Evolutionary conservation across 1,139 yeast genomes (phyloP).

Genomic region (Pneumocystis carinii): DNA sequence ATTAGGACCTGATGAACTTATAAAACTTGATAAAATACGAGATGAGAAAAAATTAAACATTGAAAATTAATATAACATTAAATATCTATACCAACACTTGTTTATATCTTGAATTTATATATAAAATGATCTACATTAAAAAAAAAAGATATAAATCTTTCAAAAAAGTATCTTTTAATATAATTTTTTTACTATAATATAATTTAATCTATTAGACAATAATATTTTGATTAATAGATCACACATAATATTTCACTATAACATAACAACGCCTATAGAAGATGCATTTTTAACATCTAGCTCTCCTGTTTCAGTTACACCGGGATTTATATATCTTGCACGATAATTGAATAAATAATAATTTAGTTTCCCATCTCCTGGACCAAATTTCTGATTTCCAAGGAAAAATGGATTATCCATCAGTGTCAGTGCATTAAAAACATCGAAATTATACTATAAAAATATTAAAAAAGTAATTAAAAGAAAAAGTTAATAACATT

Average conservation of each 20-base stretch:
- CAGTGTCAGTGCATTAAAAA: slow-evolving; percentile 79
- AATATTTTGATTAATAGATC: background rate
- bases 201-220: background rate
- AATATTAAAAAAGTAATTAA: background rate
- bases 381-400: slow-evolving; percentile 72
- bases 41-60: background rate
- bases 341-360: slow-evolving; percentile 83
- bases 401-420: slow-evolving; percentile 80
- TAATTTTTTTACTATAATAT: background rate
- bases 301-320: background rate
- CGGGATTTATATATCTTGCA: slow-evolving; percentile 24
- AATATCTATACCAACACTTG: background rate
- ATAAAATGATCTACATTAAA: background rate
- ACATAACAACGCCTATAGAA: background rate
- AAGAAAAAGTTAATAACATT: slow-evolving; percentile 9
- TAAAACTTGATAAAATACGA: background rate
- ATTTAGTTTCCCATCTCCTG: slow-evolving; percentile 85
- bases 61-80: background rate
- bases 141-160: background rate
- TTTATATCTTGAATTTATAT: background rate
- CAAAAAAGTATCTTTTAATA: background rate
- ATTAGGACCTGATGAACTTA: slow-evolving; percentile 3
- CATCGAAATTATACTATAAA: slow-evolving; percentile 47
- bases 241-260: background rate
- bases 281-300: background rate